phyloP scores from a whole-genome alignment of 495 filamentous ascomycete genomes.

The Ascodesmis nigricans region DNA sequence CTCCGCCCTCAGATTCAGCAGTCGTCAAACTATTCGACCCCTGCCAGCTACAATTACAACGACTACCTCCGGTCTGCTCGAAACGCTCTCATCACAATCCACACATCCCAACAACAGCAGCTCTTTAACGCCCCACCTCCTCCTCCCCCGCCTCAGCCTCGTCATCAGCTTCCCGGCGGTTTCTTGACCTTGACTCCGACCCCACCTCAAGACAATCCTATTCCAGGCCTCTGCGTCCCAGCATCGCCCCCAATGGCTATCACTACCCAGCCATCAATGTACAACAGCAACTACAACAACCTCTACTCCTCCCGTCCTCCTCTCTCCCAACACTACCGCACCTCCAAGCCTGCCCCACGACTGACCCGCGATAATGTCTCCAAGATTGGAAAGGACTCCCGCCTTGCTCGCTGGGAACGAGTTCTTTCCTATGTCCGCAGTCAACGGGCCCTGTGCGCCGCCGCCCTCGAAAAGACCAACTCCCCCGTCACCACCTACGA shows the following conservation, averaged over 20 bases:
- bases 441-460: constrained; percentile 10
- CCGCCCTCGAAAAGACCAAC: background rate
- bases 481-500: no score
- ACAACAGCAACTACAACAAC: constrained; percentile 15
- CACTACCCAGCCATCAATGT: constrained; percentile 11
- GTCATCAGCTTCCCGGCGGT: constrained; percentile 17
- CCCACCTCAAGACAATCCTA: constrained; percentile 8
- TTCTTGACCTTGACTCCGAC: constrained; percentile 20
- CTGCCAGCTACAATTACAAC: constrained; percentile 13
- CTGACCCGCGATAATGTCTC: constrained; percentile 17
- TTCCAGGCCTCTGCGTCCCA: constrained; percentile 16
- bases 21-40: constrained; percentile 2
- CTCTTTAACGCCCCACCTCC: constrained; percentile 11
- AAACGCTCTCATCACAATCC: constrained; percentile 15
- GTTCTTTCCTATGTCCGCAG: constrained; percentile 19
- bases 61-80: constrained; percentile 16
- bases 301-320: constrained; percentile 19
- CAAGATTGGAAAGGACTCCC: constrained; percentile 17
- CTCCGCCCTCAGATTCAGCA: constrained; percentile 8
- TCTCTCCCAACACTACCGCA: background rate
- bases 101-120: constrained; percentile 8
- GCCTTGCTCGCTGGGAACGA: constrained; percentile 21
- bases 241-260: constrained; percentile 17
- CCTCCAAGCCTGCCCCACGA: constrained; percentile 4
- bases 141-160: constrained; percentile 7